These are phyloP conservation scores for Mycoemilia scoparia DNA, from an alignment of 192 early-diverging fungal species.

Conservation along the genomic window DNA sequence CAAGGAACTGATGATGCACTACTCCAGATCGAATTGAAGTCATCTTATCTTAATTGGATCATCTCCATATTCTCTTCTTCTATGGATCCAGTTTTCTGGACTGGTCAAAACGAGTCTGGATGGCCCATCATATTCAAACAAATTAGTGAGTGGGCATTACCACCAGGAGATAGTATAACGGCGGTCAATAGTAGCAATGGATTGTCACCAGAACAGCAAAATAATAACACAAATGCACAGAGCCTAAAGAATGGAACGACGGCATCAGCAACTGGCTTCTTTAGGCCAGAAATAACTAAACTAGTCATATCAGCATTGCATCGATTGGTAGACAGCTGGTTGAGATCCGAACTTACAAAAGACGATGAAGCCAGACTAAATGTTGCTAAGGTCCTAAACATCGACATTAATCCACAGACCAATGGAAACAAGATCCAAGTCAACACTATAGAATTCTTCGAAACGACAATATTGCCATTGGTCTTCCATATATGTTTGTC, in stretches of 20 bases:
- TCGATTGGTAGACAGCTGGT: constrained; percentile 1
- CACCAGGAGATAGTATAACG: too few relatives aligned
- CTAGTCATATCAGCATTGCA: constrained; percentile 9
- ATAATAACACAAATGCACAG: constrained; percentile 22
- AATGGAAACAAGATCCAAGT: constrained; percentile 10
- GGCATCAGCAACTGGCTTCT: too few relatives aligned
- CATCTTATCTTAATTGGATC: constrained; percentile 66
- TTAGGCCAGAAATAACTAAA: too few relatives aligned
- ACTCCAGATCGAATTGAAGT: constrained; percentile 54
- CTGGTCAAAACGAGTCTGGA: constrained; percentile 36
- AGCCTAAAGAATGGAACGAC: too few relatives aligned
- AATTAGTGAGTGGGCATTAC: constrained; percentile 13
- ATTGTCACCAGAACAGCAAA: constrained; percentile 21
- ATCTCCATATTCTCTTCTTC: constrained; percentile 61
- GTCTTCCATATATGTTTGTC: constrained; percentile 71
- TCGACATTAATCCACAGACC: constrained; percentile 5
- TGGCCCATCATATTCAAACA: constrained; percentile 16
- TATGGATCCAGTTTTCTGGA: constrained; percentile 56
- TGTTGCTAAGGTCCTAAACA: constrained; percentile 9
- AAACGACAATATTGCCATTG: constrained; percentile 46
- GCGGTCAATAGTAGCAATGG: constrained; percentile 7
- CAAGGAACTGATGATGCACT: constrained; percentile 76
- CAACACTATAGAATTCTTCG: constrained; percentile 55
- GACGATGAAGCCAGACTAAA: constrained; percentile 11
- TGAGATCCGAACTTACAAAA: background rate